Evolutionary conservation across 371 early-diverging fungal species (phyloP).

Genomic region (Dipsacomyces acuminosporus): DNA sequence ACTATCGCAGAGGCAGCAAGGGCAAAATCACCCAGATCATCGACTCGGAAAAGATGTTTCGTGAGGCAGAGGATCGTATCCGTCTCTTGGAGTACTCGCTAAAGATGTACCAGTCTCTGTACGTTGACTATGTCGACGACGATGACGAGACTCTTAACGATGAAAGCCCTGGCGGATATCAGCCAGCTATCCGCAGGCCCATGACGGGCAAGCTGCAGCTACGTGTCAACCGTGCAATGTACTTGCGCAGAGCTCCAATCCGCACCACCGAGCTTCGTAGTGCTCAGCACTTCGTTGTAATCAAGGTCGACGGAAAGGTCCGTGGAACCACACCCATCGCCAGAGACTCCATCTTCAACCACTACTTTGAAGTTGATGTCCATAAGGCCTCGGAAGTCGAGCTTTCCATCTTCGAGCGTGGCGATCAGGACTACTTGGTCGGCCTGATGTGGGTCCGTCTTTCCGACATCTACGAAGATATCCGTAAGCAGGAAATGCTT

Average conservation of each 20-base stretch:
- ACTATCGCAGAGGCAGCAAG: constrained; percentile 40
- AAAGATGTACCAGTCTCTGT: constrained; percentile 78
- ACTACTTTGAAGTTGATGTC: constrained; percentile 76
- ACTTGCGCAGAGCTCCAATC: constrained; percentile 62
- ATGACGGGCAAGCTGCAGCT: constrained; percentile 69
- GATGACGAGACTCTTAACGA: constrained; percentile 50
- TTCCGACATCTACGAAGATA: constrained; percentile 70
- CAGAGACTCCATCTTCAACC: constrained; percentile 70
- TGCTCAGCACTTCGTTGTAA: constrained; percentile 60
- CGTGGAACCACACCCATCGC: constrained; percentile 68
- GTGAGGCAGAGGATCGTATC: constrained; percentile 77
- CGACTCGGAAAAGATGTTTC: constrained; percentile 29
- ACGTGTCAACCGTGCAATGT: constrained; percentile 59
- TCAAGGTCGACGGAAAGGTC: constrained; percentile 78
- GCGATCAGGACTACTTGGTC: constrained; percentile 57
- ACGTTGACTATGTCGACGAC: constrained; percentile 69
- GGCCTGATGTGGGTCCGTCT: constrained; percentile 82
- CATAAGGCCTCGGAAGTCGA: constrained; percentile 91
- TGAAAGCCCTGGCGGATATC: constrained; percentile 33
- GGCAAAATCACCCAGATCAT: constrained; percentile 37
- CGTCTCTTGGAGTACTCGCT: constrained; percentile 71
- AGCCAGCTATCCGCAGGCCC: constrained; percentile 66
- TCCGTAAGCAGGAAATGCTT: constrained; percentile 60
- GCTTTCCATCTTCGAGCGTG: constrained; percentile 61
- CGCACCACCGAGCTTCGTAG: constrained; percentile 40